Conservation (phyloP, 1,139 yeast genomes). For the Sugiyamaella novakii region DNA sequence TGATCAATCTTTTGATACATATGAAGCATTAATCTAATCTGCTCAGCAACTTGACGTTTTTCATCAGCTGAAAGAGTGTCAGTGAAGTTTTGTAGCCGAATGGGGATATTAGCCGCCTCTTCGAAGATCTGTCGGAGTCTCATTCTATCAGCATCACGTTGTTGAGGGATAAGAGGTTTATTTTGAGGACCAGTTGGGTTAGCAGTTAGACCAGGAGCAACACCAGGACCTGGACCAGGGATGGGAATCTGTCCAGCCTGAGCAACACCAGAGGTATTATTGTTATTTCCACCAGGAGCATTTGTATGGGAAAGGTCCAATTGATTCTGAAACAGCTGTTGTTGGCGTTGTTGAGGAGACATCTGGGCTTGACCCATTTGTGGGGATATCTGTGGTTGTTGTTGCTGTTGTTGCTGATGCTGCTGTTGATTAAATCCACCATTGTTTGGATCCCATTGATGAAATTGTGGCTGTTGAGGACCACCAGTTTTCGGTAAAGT, state of each 20-base stretch:
- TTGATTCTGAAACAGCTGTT: conserved; percentile 23
- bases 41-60: conserved; percentile 61
- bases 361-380: conserved; percentile 13
- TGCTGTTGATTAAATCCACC: conserved; percentile 15
- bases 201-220: conserved; percentile 6
- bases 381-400: conserved; percentile 20
- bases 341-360: conserved; percentile 26
- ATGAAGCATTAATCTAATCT: conserved; percentile 60
- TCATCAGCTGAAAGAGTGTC: conserved; percentile 61
- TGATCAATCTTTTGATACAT: conserved; percentile 72
- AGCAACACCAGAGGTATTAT: conserved; percentile 31
- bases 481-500: conserved; percentile 12
- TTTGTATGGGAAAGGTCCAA: conserved; percentile 16
- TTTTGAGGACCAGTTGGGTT: not conserved
- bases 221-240: conserved; percentile 12
- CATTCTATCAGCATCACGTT: conserved; percentile 50
- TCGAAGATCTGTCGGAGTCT: conserved; percentile 64
- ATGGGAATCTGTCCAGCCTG: conserved; percentile 4
- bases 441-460: conserved; percentile 24
- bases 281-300: conserved; percentile 19
- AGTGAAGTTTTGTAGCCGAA: conserved; percentile 67
- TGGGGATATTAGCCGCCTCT: conserved; percentile 68
- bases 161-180: conserved; percentile 16
- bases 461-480: conserved; percentile 16
- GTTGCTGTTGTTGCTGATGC: conserved; percentile 19